phyloP scores from a whole-genome alignment of 768 basidiomycete genomes.

The Clitopilus passeckerianus region DNA sequence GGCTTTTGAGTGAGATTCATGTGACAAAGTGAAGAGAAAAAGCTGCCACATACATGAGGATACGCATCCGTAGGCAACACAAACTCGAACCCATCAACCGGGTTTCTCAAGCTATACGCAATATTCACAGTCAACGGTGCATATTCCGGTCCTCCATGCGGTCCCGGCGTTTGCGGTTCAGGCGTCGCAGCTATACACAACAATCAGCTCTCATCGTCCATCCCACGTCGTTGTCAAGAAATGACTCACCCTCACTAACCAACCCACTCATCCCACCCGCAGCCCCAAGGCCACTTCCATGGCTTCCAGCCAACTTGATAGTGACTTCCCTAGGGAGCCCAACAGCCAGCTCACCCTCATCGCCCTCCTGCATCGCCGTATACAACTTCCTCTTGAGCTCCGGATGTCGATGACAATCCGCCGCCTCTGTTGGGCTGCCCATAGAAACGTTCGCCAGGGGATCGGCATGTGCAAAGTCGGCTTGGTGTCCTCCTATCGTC shows the following conservation, averaged over 20 bases:
- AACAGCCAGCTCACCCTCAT: conserved; percentile 94
- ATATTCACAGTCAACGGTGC: conserved; percentile 73
- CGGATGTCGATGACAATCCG: conserved; percentile 84
- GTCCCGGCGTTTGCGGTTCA: conserved; percentile 70
- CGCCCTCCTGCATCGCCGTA: conserved; percentile 83
- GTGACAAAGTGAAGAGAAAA: background rate
- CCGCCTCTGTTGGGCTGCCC: conserved; percentile 45
- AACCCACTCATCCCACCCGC: conserved; percentile 39
- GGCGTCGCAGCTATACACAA: conserved; percentile 63
- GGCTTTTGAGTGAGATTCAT: conserved; percentile 6
- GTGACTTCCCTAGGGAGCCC: conserved; percentile 72
- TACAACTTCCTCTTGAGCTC: conserved; percentile 92
- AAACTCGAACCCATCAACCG: conserved; percentile 82
- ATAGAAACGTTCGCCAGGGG: conserved; percentile 62
- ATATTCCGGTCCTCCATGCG: conserved; percentile 50
- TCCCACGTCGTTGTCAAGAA: background rate
- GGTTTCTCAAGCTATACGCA: conserved; percentile 76
- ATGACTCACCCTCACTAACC: conserved; percentile 52
- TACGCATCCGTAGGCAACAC: conserved; percentile 77
- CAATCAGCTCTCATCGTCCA: background rate
- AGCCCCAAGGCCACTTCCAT: conserved; percentile 23
- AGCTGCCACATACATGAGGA: conserved; percentile 63
- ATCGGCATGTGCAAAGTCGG: conserved; percentile 79
- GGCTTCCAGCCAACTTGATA: conserved; percentile 32
- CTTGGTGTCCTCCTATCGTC: conserved; percentile 63